Evolutionary conservation across 192 early-diverging fungal species (phyloP).

Genomic region (Entomortierella lignicola): DNA sequence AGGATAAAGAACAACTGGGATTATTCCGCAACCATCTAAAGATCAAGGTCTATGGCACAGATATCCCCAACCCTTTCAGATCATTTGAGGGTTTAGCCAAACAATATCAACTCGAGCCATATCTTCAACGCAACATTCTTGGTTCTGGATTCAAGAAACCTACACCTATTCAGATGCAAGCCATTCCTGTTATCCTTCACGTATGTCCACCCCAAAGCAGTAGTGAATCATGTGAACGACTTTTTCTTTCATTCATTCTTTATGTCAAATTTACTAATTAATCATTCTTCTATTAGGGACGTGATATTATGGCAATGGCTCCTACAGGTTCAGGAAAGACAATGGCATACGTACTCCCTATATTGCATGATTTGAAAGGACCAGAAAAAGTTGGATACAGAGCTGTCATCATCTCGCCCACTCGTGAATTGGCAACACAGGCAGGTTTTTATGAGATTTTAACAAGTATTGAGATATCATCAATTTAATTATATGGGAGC

Average conservation of each 20-base stretch:
- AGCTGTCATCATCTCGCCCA: constrained; percentile 93
- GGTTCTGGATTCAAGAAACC: constrained; percentile 77
- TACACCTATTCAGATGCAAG: constrained; percentile 96
- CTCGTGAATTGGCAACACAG: constrained; percentile 91
- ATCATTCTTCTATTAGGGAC: constrained; percentile 54
- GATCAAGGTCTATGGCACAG: constrained; percentile 88
- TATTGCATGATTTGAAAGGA: constrained; percentile 85
- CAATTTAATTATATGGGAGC: no score
- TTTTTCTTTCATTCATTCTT: no score
- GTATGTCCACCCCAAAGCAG: constrained; percentile 33
- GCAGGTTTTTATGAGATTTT: constrained; percentile 53
- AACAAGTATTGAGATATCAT: no score
- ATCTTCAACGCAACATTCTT: constrained; percentile 79
- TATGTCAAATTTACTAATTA: not conserved
- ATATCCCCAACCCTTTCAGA: constrained; percentile 86
- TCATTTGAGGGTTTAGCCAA: constrained; percentile 83
- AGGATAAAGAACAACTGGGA: constrained; percentile 54
- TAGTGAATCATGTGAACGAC: no score
- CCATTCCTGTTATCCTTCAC: constrained; percentile 88
- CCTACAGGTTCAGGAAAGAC: constrained; percentile 99
- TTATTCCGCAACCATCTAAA: constrained; percentile 80
- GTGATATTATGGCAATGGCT: constrained; percentile 95
- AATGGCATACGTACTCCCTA: constrained; percentile 91
- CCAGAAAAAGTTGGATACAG: constrained; percentile 87
- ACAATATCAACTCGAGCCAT: constrained; percentile 76